These are phyloP conservation scores for Nepenthes mirabilis DNA, from an alignment of 148 eudicot species.

Conservation along the genomic window DNA sequence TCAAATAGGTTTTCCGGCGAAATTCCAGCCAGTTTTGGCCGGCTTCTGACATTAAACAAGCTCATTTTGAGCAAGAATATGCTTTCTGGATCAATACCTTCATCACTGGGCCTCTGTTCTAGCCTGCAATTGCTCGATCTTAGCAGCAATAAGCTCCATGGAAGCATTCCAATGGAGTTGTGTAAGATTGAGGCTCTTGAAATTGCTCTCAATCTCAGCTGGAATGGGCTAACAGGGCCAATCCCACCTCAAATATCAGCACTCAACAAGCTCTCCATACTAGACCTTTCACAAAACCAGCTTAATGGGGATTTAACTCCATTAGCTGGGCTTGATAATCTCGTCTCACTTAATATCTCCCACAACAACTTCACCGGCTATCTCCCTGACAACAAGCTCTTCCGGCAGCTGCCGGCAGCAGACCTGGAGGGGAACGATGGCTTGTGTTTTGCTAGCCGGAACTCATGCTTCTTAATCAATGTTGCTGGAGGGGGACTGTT, in stretches of 20 bases:
- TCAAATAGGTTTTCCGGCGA: constrained; percentile 39
- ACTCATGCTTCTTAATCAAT: constrained; percentile 34
- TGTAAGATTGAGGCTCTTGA: constrained; percentile 53
- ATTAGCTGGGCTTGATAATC: constrained; percentile 39
- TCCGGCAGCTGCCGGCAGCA: constrained; percentile 41
- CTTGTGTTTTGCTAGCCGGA: constrained; percentile 32
- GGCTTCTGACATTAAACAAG: constrained; percentile 42
- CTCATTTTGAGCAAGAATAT: constrained; percentile 41
- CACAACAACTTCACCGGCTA: constrained; percentile 61
- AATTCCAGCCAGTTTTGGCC: constrained; percentile 57
- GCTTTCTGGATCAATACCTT: constrained; percentile 54
- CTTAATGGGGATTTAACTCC: constrained; percentile 46
- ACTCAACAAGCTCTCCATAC: constrained; percentile 46
- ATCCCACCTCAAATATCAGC: constrained; percentile 52
- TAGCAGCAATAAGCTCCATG: constrained; percentile 47
- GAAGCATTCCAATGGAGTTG: constrained; percentile 41
- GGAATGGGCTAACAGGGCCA: constrained; percentile 41
- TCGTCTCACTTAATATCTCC: constrained; percentile 67
- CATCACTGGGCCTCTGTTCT: constrained; percentile 44
- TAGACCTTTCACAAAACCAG: constrained; percentile 65
- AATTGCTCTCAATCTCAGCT: constrained; percentile 62
- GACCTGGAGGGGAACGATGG: constrained; percentile 54
- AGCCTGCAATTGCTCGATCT: constrained; percentile 77
- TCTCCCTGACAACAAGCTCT: constrained; percentile 68
- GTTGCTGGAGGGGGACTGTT: constrained; percentile 5